phyloP scores from a whole-genome alignment of 441 rosid species.

The Euphorbia schlechtendalii region DNA sequence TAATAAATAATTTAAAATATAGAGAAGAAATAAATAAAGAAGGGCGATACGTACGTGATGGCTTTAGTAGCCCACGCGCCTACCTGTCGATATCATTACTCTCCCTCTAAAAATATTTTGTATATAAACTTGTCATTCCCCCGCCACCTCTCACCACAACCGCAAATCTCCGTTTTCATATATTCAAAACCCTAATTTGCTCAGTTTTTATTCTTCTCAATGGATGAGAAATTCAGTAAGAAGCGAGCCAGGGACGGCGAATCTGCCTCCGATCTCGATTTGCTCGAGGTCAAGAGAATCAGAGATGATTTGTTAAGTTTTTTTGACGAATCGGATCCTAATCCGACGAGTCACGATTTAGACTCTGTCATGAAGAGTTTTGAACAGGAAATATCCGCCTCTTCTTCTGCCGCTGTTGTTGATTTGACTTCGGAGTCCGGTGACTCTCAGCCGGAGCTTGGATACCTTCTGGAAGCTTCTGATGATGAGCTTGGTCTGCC shows the following conservation, averaged over 20 bases:
- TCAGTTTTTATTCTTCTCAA: background rate
- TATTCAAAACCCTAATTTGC: conserved; percentile 5
- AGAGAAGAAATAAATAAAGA: background rate
- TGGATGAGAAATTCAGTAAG: conserved; percentile 35
- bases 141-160: conserved; percentile 24
- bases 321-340: conserved; percentile 46
- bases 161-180: background rate
- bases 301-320: conserved; percentile 49
- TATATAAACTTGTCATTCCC: conserved; percentile 44
- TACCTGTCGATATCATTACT: conserved; percentile 9
- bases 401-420: conserved; percentile 23
- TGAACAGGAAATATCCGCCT: conserved; percentile 45
- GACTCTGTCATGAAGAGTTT: conserved; percentile 70
- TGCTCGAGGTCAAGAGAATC: conserved; percentile 50
- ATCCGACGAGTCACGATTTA: conserved; percentile 40
- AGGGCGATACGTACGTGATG: conserved; percentile 45
- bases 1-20: conserved; percentile 9
- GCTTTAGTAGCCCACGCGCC: conserved; percentile 43
- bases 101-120: conserved; percentile 16
- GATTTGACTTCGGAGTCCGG: conserved; percentile 40
- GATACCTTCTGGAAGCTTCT: conserved; percentile 67
- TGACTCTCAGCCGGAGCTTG: conserved; percentile 58
- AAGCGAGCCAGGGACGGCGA: conserved; percentile 47
- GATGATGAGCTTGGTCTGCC: conserved; percentile 89
- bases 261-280: conserved; percentile 18